These are phyloP conservation scores for Phytophthora europaea DNA, from an alignment of 352 stramenopile genomes.

Conservation along the genomic window DNA sequence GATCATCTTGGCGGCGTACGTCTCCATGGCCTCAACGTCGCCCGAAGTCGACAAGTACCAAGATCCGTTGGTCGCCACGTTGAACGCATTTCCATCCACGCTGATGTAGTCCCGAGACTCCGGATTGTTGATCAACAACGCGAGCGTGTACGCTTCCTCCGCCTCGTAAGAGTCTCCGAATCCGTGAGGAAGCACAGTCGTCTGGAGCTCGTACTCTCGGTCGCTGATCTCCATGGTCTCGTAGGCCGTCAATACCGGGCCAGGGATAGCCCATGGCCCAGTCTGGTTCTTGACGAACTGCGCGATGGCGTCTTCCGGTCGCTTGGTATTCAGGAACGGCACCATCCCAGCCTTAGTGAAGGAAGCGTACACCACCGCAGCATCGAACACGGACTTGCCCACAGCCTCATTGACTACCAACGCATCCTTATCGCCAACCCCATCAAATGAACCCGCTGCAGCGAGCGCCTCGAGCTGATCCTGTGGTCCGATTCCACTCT, in stretches of 20 bases:
- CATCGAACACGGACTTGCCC: slow-evolving; percentile 54
- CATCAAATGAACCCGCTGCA: slow-evolving; percentile 24
- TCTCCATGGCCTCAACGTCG: slow-evolving; percentile 44
- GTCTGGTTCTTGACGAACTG: slow-evolving; percentile 50
- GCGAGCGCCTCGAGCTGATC: slow-evolving; percentile 58
- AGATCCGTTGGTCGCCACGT: slow-evolving; percentile 35
- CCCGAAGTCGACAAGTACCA: slow-evolving; percentile 48
- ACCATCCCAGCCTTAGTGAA: slow-evolving; percentile 47
- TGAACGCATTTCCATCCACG: slow-evolving; percentile 36
- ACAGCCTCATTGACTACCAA: slow-evolving; percentile 60
- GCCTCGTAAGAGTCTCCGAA: slow-evolving; percentile 39
- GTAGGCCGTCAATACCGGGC: slow-evolving; percentile 57
- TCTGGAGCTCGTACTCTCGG: slow-evolving; percentile 51
- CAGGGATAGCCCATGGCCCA: slow-evolving; percentile 43
- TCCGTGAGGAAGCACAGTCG: slow-evolving; percentile 45
- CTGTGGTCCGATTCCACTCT: slow-evolving; percentile 76
- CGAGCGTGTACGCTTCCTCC: slow-evolving; percentile 39
- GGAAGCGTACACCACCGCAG: slow-evolving; percentile 41
- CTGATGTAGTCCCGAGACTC: slow-evolving; percentile 44
- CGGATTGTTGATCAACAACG: slow-evolving; percentile 57
- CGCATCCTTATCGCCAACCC: slow-evolving; percentile 18
- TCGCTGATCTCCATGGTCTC: slow-evolving; percentile 45
- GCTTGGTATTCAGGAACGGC: slow-evolving; percentile 41
- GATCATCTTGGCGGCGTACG: slow-evolving; percentile 47
- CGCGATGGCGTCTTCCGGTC: slow-evolving; percentile 39